Evolutionary conservation across 441 rosid genomes (phyloP).

Genomic region (Euphorbia neoarborescens): DNA sequence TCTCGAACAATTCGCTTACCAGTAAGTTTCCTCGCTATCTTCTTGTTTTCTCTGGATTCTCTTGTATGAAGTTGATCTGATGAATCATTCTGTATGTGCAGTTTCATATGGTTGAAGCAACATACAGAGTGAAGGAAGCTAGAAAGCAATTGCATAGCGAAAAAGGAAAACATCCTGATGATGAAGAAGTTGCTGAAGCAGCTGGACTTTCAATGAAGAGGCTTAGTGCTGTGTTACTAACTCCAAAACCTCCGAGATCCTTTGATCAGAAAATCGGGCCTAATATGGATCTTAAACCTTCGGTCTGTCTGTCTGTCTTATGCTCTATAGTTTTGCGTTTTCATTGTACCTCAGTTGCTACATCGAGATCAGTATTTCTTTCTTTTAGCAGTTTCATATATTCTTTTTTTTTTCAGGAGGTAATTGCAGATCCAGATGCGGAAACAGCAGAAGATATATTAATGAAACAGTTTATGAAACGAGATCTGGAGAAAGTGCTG

Average conservation of each 20-base stretch:
- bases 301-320: constrained; percentile 48
- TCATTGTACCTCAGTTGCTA: neutral
- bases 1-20: constrained; percentile 83
- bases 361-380: neutral
- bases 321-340: neutral
- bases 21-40: constrained; percentile 34
- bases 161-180: constrained; percentile 61
- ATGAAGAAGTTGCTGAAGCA: constrained; percentile 78
- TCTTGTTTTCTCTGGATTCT: constrained; percentile 8
- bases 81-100: constrained; percentile 25
- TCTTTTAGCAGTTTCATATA: too few species aligned
- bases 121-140: constrained; percentile 79
- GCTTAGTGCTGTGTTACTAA: constrained; percentile 54
- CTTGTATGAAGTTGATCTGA: neutral
- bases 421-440: constrained; percentile 65
- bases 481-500: constrained; percentile 67
- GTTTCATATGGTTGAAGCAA: constrained; percentile 90
- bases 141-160: constrained; percentile 59
- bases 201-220: constrained; percentile 82
- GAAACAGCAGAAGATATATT: constrained; percentile 59
- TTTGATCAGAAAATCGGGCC: constrained; percentile 78
- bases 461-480: constrained; percentile 64
- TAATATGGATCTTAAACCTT: constrained; percentile 65
- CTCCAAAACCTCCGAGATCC: constrained; percentile 76
- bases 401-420: constrained; percentile 45